Conservation (phyloP, 257 asterid genomes). For the Jaltomata sinuosa region DNA sequence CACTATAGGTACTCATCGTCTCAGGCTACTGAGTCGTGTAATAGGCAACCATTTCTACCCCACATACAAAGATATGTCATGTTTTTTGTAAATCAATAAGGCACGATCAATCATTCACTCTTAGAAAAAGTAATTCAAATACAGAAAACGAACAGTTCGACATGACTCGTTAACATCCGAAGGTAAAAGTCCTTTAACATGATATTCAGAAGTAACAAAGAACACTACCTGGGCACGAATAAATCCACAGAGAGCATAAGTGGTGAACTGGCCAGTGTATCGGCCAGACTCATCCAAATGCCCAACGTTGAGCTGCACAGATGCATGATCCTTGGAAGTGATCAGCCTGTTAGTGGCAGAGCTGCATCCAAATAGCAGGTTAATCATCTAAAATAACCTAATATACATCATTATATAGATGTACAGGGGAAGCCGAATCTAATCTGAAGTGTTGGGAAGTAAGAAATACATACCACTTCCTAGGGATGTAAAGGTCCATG, state of each 20-base stretch:
- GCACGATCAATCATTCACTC: neutral
- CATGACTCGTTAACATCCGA: neutral
- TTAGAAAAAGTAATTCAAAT: neutral
- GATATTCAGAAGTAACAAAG: neutral
- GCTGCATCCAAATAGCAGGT: slow-evolving; percentile 25
- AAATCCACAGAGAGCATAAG: slow-evolving; percentile 74
- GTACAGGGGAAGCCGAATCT: neutral
- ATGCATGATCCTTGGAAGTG: slow-evolving; percentile 87
- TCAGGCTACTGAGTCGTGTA: neutral
- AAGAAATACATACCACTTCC: slow-evolving; percentile 37
- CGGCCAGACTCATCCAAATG: slow-evolving; percentile 71
- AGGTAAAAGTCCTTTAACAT: neutral
- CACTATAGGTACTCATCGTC: neutral
- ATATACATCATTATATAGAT: neutral
- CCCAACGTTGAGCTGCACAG: slow-evolving; percentile 74
- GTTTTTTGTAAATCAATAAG: neutral
- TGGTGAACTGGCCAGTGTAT: slow-evolving; percentile 51
- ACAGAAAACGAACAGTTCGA: neutral
- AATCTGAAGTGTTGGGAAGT: neutral
- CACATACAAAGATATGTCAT: neutral
- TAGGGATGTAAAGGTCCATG: slow-evolving; percentile 59
- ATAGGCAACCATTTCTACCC: neutral
- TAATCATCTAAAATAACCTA: neutral
- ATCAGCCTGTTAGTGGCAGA: slow-evolving; percentile 83
- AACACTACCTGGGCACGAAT: slow-evolving; percentile 61